Conservation (phyloP, 768 basidiomycete genomes). For the Lactarius psammicola region DNA sequence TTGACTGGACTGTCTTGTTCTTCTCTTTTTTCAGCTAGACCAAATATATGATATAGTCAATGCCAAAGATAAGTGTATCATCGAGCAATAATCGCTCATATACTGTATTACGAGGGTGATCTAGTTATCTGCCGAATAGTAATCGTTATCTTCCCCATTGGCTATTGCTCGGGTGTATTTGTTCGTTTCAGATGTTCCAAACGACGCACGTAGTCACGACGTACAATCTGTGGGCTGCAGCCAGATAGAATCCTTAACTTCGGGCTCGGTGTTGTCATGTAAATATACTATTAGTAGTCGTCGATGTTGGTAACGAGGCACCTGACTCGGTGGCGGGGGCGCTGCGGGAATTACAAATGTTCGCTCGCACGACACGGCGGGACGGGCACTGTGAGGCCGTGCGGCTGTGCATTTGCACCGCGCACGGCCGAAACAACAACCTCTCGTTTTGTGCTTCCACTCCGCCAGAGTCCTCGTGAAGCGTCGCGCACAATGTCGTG, state of each 20-base stretch:
- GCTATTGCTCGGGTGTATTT: neutral
- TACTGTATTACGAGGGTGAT: too few relatives aligned
- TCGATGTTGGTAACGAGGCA: neutral
- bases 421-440: neutral
- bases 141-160: neutral
- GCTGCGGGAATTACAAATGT: neutral
- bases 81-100: neutral
- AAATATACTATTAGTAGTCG: neutral
- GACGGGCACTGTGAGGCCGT: neutral
- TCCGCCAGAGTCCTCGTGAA: neutral
- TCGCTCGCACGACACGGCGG: neutral
- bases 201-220: neutral
- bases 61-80: neutral
- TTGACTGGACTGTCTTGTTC: neutral
- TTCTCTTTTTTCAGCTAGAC: neutral
- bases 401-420: neutral
- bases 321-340: neutral
- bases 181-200: neutral
- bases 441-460: neutral
- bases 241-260: too few relatives aligned
- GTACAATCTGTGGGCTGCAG: neutral
- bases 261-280: neutral
- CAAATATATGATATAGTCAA: neutral
- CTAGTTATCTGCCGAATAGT: neutral
- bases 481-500: constrained; percentile 60